These are phyloP conservation scores for Handroanthus guayacan DNA, from an alignment of 257 asterid species.

Conservation along the genomic window DNA sequence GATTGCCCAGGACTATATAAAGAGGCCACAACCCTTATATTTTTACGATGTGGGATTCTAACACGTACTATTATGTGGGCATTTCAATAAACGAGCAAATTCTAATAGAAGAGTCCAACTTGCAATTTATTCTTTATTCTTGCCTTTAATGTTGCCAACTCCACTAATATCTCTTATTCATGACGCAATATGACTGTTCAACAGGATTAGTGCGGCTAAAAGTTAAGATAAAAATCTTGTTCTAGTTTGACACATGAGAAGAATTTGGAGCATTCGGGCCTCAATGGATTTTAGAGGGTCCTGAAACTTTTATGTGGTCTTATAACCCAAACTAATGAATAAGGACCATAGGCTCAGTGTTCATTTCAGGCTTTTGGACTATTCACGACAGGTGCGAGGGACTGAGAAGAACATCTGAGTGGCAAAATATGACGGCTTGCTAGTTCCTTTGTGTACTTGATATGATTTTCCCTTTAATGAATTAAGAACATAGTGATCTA, in stretches of 20 bases:
- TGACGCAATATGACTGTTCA: neutral
- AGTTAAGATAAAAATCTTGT: neutral
- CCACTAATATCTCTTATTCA: neutral
- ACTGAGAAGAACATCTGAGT: neutral
- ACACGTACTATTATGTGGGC: neutral
- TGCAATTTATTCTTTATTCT: neutral
- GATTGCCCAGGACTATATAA: no score
- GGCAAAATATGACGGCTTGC: constrained; percentile 10
- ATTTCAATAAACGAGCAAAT: neutral
- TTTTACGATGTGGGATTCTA: no score
- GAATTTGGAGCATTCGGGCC: neutral
- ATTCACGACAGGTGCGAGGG: neutral
- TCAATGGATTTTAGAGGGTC: constrained; percentile 17
- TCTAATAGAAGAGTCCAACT: neutral
- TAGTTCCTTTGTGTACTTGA: neutral
- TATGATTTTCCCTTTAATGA: constrained; percentile 5
- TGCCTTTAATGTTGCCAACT: neutral
- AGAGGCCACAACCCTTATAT: no score
- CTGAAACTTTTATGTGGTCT: neutral
- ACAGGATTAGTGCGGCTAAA: neutral
- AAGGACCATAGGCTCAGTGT: neutral
- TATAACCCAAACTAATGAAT: neutral
- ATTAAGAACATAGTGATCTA: neutral
- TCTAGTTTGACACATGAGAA: neutral
- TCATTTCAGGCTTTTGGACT: constrained; percentile 4